These are phyloP conservation scores for Fusarium secorum DNA, from an alignment of 2,329 filamentous ascomycete species.

Conservation along the genomic window DNA sequence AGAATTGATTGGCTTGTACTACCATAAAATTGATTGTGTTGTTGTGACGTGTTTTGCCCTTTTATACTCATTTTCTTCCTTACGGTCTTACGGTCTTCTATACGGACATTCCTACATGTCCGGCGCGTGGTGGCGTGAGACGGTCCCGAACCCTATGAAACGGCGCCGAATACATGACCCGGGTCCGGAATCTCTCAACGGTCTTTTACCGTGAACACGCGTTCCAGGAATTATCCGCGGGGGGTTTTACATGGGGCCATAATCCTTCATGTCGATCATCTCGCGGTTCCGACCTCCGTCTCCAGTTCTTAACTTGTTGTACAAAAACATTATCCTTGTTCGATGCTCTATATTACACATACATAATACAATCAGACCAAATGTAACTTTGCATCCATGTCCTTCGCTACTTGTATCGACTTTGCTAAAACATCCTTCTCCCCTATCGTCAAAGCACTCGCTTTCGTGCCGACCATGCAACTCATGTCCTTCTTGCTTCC, in stretches of 20 bases:
- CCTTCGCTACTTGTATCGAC: slow-evolving; percentile 18
- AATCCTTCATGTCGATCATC: neutral
- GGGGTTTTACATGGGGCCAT: neutral
- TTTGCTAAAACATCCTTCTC: slow-evolving; percentile 12
- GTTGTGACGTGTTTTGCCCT: neutral
- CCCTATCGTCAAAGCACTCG: neutral
- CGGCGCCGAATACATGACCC: neutral
- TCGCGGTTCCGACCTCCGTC: neutral
- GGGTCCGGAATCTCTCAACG: neutral
- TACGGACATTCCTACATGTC: slow-evolving; percentile 17
- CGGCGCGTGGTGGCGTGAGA: neutral
- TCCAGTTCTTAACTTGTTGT: neutral
- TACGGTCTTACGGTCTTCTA: slow-evolving; percentile 6
- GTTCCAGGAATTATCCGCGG: neutral
- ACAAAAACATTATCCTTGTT: neutral
- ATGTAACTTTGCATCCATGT: slow-evolving; percentile 16
- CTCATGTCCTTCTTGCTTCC: slow-evolving; percentile 46
- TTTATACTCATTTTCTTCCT: neutral
- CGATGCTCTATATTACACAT: neutral
- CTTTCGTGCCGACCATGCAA: slow-evolving; percentile 46
- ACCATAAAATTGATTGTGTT: accelerated
- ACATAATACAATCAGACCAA: neutral
- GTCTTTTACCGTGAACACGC: neutral
- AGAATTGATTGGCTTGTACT: neutral
- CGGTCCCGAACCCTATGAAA: neutral